phyloP scores from a whole-genome alignment of 1,139 yeast species.

The Suhomyces taliae region DNA sequence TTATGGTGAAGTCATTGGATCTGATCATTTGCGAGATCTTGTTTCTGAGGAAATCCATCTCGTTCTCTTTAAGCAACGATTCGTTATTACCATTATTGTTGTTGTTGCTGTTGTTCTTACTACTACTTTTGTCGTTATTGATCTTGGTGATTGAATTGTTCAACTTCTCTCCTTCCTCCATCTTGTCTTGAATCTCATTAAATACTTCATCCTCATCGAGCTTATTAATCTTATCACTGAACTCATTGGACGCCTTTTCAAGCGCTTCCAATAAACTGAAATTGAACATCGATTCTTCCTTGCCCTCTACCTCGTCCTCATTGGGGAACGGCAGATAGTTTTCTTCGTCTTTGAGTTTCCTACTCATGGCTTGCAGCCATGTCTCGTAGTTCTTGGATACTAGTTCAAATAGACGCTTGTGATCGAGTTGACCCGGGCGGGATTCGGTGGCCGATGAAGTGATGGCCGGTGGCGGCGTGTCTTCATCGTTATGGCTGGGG shows the following conservation, averaged over 20 bases:
- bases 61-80: constrained; percentile 29
- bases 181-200: constrained; percentile 6
- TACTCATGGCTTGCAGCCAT: constrained; percentile 39
- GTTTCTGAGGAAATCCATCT: constrained; percentile 33
- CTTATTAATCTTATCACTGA: constrained; percentile 16
- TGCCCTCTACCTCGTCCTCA: constrained; percentile 15
- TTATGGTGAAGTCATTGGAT: constrained; percentile 13
- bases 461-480: neutral
- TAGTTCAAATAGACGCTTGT: constrained; percentile 33
- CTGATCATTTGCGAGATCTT: constrained; percentile 28
- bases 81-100: constrained; percentile 3
- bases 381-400: constrained; percentile 40
- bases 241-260: constrained; percentile 26
- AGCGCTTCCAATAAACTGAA: constrained; percentile 35
- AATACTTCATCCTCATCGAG: constrained; percentile 11
- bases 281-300: constrained; percentile 28
- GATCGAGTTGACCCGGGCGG: constrained; percentile 16
- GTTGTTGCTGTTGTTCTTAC: neutral
- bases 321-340: constrained; percentile 34
- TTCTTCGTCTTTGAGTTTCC: constrained; percentile 27
- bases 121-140: neutral
- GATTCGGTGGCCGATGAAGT: neutral
- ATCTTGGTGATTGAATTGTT: neutral
- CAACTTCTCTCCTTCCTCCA: neutral
- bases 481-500: neutral